Evolutionary conservation across 2,329 filamentous ascomycete genomes (phyloP).

Genomic region (Metarhizium brunneum): DNA sequence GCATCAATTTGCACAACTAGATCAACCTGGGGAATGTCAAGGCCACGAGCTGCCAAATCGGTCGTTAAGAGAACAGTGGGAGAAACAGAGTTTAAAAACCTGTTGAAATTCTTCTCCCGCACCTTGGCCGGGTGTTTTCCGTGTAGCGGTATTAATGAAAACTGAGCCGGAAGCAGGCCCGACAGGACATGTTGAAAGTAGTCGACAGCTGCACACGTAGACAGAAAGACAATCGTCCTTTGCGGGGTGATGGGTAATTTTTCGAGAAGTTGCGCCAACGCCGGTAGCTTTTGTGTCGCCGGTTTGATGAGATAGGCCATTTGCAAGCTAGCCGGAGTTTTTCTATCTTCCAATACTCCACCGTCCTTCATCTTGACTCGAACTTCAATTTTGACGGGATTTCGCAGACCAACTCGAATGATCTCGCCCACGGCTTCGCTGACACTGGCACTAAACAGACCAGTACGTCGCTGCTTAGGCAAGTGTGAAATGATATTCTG

Average conservation of each 20-base stretch:
- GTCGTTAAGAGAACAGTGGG: constrained; percentile 84
- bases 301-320: constrained; percentile 76
- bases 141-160: constrained; percentile 71
- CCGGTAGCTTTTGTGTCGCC: constrained; percentile 71
- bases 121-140: constrained; percentile 87
- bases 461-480: constrained; percentile 88
- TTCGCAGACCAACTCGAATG: constrained; percentile 81
- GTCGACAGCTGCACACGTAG: constrained; percentile 89
- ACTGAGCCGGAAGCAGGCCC: constrained; percentile 56
- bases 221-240: constrained; percentile 84
- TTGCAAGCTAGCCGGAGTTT: constrained; percentile 84
- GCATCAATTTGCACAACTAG: constrained; percentile 81
- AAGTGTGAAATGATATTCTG: constrained; percentile 75
- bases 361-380: constrained; percentile 72
- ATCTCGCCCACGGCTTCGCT: constrained; percentile 91
- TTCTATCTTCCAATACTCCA: constrained; percentile 63
- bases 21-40: constrained; percentile 89
- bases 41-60: constrained; percentile 79
- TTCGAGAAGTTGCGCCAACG: constrained; percentile 60
- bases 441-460: constrained; percentile 91
- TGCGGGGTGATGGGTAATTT: constrained; percentile 65
- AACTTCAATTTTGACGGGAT: constrained; percentile 90
- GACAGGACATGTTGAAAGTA: constrained; percentile 83
- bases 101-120: constrained; percentile 76
- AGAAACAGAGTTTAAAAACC: constrained; percentile 64